phyloP scores from a whole-genome alignment of 2,329 filamentous ascomycete species.

The Penicillium sp. region DNA sequence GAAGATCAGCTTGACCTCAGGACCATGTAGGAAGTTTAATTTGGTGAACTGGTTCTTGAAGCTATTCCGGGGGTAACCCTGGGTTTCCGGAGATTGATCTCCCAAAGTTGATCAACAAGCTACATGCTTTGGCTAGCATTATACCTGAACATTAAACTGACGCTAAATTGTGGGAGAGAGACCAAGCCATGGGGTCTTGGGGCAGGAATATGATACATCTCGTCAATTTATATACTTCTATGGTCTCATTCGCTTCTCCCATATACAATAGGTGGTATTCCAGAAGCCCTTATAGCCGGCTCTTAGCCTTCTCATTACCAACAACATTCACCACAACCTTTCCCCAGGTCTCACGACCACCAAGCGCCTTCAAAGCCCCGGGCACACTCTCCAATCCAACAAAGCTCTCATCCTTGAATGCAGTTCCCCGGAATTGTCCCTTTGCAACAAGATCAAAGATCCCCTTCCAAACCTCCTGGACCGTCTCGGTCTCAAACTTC shows the following conservation, averaged over 20 bases:
- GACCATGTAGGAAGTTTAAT: too few species aligned
- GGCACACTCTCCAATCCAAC: conserved; percentile 78
- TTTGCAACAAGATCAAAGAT: conserved; percentile 74
- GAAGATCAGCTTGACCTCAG: too few species aligned
- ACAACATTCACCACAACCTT: conserved; percentile 91
- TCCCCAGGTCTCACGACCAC: conserved; percentile 84
- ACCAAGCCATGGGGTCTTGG: too few species aligned
- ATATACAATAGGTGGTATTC: not conserved
- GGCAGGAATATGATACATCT: too few species aligned
- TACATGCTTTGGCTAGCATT: too few species aligned
- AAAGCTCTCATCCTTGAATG: conserved; percentile 79
- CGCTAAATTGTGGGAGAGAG: too few species aligned
- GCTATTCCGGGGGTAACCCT: too few species aligned
- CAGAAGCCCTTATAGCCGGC: conserved; percentile 33
- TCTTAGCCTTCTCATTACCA: conserved; percentile 64
- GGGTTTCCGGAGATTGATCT: too few species aligned
- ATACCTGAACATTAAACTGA: too few species aligned
- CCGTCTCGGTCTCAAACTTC: conserved; percentile 68
- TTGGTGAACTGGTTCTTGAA: too few species aligned
- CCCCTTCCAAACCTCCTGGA: conserved; percentile 76
- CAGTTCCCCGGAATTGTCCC: conserved; percentile 79
- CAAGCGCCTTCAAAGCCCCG: conserved; percentile 73
- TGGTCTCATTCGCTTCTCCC: too few species aligned
- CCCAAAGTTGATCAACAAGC: too few species aligned
- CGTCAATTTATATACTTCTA: not conserved